Evolutionary conservation across 1,139 yeast species (phyloP).

Genomic region (Suhomyces bokatorum): DNA sequence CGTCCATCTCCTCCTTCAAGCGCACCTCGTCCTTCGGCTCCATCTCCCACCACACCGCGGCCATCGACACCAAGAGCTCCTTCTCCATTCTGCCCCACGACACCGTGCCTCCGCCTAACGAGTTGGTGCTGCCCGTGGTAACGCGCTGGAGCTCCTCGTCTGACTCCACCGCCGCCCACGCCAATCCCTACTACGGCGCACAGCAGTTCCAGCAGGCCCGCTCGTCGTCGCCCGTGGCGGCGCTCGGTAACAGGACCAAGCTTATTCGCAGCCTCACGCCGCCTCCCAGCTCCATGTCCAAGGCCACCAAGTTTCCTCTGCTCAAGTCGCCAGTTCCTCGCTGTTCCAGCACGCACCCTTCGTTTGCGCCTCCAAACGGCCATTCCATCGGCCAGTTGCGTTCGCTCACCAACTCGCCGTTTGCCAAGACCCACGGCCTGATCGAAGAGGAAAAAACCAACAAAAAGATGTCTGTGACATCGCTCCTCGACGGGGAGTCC

Average conservation of each 20-base stretch:
- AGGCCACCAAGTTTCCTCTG: constrained; percentile 5
- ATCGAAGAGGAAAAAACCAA: constrained; percentile 11
- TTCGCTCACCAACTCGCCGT: constrained; percentile 18
- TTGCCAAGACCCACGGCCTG: constrained; percentile 13
- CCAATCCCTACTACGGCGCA: constrained; percentile 11
- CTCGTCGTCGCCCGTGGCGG: constrained; percentile 10
- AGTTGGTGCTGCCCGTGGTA: constrained; percentile 7
- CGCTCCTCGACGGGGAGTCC: constrained; percentile 26
- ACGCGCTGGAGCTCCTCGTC: constrained; percentile 8
- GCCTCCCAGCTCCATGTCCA: constrained; percentile 12
- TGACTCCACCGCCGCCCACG: constrained; percentile 3
- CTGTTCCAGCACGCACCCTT: constrained; percentile 15
- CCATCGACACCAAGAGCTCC: constrained; percentile 19
- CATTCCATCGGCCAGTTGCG: constrained; percentile 5
- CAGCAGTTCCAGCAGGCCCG: constrained; percentile 12
- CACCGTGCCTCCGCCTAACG: constrained; percentile 7
- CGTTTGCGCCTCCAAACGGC: constrained; percentile 10
- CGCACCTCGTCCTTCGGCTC: constrained; percentile 28
- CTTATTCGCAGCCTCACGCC: constrained; percentile 17
- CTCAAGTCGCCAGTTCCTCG: constrained; percentile 20
- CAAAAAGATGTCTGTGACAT: constrained; percentile 34
- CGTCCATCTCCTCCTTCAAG: constrained; percentile 33
- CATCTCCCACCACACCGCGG: constrained; percentile 18
- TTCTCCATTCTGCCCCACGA: constrained; percentile 32
- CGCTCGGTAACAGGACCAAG: constrained; percentile 3